phyloP scores from a whole-genome alignment of 495 filamentous ascomycete genomes.

The Hapsidospora chrysogenum region DNA sequence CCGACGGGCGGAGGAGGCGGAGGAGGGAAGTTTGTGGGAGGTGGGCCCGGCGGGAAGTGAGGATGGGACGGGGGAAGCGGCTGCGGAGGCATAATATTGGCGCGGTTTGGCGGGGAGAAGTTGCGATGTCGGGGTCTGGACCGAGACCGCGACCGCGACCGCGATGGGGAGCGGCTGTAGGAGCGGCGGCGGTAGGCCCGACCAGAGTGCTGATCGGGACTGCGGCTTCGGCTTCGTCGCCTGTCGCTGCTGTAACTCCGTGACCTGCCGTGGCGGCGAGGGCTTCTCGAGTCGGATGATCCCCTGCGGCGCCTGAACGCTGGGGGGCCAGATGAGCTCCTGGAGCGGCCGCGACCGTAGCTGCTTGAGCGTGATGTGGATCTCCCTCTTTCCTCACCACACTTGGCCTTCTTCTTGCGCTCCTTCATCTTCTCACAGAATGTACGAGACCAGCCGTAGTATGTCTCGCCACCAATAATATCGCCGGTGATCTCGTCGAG shows the following conservation, averaged over 20 bases:
- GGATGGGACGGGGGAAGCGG: not conserved
- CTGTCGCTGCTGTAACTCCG: constrained; percentile 32
- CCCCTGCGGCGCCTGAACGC: constrained; percentile 17
- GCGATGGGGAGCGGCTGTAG: constrained; percentile 13
- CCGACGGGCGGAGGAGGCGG: not conserved
- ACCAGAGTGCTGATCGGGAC: constrained; percentile 18
- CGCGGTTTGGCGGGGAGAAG: no score
- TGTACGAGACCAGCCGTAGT: constrained; percentile 70
- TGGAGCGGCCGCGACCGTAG: constrained; percentile 9
- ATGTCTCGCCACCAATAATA: constrained; percentile 44
- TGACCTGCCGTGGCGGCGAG: constrained; percentile 1
- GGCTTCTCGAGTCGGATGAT: constrained; percentile 10
- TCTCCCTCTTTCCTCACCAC: constrained; percentile 12
- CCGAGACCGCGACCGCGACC: constrained; percentile 29
- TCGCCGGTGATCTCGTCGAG: constrained; percentile 45
- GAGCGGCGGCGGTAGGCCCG: constrained; percentile 16
- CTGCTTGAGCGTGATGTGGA: constrained; percentile 17
- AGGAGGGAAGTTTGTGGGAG: not conserved
- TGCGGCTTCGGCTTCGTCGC: constrained; percentile 13
- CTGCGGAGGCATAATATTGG: not conserved
- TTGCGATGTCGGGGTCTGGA: constrained; percentile 20
- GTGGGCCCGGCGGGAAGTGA: not conserved
- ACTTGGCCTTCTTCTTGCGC: constrained; percentile 5
- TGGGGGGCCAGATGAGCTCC: constrained; percentile 8
- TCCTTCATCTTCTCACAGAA: constrained; percentile 72